phyloP scores from a whole-genome alignment of 768 basidiomycete genomes.

The Boletus rex-veris region DNA sequence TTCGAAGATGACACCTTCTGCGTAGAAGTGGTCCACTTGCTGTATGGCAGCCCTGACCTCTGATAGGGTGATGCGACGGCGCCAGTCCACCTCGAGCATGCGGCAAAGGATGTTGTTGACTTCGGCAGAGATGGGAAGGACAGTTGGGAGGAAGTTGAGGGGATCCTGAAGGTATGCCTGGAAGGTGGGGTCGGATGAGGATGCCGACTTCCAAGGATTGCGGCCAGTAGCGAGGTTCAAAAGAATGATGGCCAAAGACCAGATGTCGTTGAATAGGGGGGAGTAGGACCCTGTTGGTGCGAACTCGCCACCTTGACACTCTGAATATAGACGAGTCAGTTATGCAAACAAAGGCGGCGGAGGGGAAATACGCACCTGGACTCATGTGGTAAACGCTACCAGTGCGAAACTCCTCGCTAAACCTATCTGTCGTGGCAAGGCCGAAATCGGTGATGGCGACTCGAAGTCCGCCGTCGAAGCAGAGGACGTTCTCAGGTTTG shows the following conservation, averaged over 20 bases:
- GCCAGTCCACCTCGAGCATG: slow-evolving; percentile 71
- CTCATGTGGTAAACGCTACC: slow-evolving; percentile 99
- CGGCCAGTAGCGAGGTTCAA: slow-evolving; percentile 93
- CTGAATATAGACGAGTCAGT: slow-evolving; percentile 41
- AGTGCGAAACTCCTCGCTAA: slow-evolving; percentile 86
- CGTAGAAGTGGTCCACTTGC: slow-evolving; percentile 62
- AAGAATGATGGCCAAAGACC: slow-evolving; percentile 95
- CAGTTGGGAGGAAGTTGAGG: slow-evolving; percentile 72
- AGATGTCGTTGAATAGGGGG: slow-evolving; percentile 87
- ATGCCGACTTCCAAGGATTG: slow-evolving; percentile 95
- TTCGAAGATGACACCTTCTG: slow-evolving; percentile 72
- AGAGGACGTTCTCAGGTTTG: slow-evolving; percentile 95
- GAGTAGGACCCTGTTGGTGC: slow-evolving; percentile 69
- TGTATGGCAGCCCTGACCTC: slow-evolving; percentile 54
- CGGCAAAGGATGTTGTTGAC: slow-evolving; percentile 71
- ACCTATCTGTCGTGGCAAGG: slow-evolving; percentile 82
- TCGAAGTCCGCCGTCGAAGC: slow-evolving; percentile 70
- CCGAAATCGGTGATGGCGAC: slow-evolving; percentile 95
- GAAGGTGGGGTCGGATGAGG: slow-evolving; percentile 80
- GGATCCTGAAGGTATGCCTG: slow-evolving; percentile 81
- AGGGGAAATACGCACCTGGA: slow-evolving; percentile 55
- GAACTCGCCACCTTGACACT: slow-evolving; percentile 78
- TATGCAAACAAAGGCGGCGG: slow-evolving; percentile 7
- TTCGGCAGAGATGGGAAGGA: slow-evolving; percentile 75
- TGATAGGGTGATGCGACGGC: slow-evolving; percentile 43